Percentiles rank a stretch among this genome's conserved stretches.
phyloP scores from a whole-genome alignment of 176 grass and related monocot genomes.

The Rhynchospora pubera region DNA sequence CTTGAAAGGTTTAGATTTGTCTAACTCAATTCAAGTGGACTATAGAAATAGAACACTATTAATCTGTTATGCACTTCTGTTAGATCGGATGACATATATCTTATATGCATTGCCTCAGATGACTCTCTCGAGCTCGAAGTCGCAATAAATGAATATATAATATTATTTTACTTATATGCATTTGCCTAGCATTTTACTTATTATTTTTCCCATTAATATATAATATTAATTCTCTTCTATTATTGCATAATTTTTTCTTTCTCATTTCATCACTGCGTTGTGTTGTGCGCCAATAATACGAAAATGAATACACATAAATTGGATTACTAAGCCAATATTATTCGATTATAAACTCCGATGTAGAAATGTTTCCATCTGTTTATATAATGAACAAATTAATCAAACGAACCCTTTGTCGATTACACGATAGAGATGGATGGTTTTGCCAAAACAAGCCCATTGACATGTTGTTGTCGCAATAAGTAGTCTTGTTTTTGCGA shows the following conservation, averaged over 20 bases:
- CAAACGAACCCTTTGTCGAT: background rate
- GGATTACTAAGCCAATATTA: background rate
- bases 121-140: no score
- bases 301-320: background rate
- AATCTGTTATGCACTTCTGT: no score
- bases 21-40: background rate
- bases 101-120: no score
- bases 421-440: background rate
- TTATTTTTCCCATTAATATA: no score
- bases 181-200: no score
- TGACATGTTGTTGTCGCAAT: slow-evolving; percentile 9
- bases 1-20: background rate
- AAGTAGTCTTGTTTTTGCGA: background rate
- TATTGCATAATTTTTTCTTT: background rate
- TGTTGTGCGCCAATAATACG: background rate
- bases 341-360: background rate
- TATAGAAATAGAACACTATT: background rate
- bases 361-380: background rate
- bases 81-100: no score
- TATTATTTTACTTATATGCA: no score
- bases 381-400: background rate
- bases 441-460: slow-evolving; percentile 2
- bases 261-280: background rate
- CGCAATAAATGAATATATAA: no score
- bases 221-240: background rate